Base-by-base conservation (phyloP, 345 rosid species). In the Litchi chinensis region DNA sequence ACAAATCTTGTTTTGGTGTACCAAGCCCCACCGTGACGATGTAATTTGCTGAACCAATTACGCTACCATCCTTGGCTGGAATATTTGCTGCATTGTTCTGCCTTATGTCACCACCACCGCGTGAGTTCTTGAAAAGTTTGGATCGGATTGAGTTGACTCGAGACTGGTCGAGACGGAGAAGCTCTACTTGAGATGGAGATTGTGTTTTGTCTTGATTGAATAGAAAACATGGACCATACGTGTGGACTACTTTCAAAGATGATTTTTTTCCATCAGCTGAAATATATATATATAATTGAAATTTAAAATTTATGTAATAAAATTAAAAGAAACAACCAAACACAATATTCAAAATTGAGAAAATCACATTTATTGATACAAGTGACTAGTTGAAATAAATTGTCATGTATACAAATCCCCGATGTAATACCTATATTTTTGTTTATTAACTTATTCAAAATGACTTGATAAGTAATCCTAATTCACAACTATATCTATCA, bases 101-200 rank as follows among this genome's bases (percentile, higher is more conserved):
- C 65, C 66, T 52, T 57, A 7, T 32, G 4, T 32, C 37, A 32
- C 37, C 62, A 37, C 68, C 46, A 57, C 66, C 52, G 39, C 79
- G 78, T 2, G 41, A 68, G 63, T 44, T 68, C 40, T 79, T 76
- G 5, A 88, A 79, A 10, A 89, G 46, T 68, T 69, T 88, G 0
- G 91, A 82, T 76, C 85, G 93, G 78, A 94, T 91, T 0, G 89
- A 89, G 41, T 87, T 72, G 1, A 94, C 97, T 57, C 97, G 83
- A 0, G 92, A 71, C 40, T 92, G 87, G 78, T 94, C 98, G 32
- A 71, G 91, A 19, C 8, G 84, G 24, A 94, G 94, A 69, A 91
- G 82, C 32, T 91, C 82, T 0, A 39, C 40, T 68, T 79, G 92
- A 24, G 37, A 32, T 32, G 37, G 37, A 32, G 37, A 32, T 32